These are phyloP conservation scores for Epichloe sylvatica DNA, from an alignment of 2,329 filamentous ascomycete genomes.

Conservation along the genomic window DNA sequence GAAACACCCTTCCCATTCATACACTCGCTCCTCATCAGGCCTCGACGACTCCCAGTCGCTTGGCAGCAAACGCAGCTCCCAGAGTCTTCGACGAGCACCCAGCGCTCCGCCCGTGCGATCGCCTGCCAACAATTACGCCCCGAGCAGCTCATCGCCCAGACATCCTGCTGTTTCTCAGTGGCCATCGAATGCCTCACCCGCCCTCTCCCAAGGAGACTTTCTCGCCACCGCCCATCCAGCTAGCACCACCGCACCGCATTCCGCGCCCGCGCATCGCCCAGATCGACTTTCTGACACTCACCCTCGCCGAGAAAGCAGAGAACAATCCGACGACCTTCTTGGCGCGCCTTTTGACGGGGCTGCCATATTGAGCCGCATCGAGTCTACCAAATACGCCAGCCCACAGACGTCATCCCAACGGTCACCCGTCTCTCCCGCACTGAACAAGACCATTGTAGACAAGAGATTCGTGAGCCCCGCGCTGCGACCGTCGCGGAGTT, in stretches of 20 bases:
- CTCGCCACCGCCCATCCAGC: conserved; percentile 15
- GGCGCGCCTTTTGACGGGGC: conserved; percentile 52
- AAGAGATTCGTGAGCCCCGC: conserved; percentile 36
- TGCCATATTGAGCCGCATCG: conserved; percentile 46
- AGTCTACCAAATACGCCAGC: conserved; percentile 32
- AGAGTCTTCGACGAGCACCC: conserved; percentile 46
- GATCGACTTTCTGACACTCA: conserved; percentile 11
- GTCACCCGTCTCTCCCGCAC: conserved; percentile 18
- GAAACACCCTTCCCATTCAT: conserved; percentile 35
- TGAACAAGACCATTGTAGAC: conserved; percentile 39
- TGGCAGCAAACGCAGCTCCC: conserved; percentile 49
- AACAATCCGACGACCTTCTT: conserved; percentile 43
- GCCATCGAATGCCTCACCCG: conserved; percentile 33
- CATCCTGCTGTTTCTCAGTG: conserved; percentile 27
- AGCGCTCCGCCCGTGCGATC: conserved; percentile 41
- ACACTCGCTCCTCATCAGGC: conserved; percentile 33
- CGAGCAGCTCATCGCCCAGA: conserved; percentile 35
- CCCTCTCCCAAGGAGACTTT: conserved; percentile 33
- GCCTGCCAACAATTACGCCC: conserved; percentile 35
- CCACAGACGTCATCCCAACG: conserved; percentile 19
- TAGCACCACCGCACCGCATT: conserved; percentile 4
- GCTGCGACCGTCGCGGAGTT: conserved; percentile 51
- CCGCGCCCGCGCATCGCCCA: conserved; percentile 8
- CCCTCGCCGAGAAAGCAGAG: conserved; percentile 10
- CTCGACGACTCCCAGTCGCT: conserved; percentile 45